Conservation (phyloP, 345 rosid species). For the Hibiscus trionum region DNA sequence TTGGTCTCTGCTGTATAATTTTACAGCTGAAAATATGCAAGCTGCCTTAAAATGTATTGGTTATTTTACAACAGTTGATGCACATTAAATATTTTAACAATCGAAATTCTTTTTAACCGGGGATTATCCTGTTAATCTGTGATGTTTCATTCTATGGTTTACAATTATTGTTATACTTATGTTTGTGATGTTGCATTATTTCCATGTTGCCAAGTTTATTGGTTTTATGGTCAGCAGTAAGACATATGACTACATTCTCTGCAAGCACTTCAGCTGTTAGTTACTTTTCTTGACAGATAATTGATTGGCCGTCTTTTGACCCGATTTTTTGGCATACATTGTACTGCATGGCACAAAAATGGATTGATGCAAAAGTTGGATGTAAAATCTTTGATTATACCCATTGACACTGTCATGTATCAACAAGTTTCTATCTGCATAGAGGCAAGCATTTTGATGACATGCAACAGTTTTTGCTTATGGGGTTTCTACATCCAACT, state of each 20-base stretch:
- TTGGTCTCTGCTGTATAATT: conserved; percentile 44
- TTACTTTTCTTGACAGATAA: not conserved
- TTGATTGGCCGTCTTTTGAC: not conserved
- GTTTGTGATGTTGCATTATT: not conserved
- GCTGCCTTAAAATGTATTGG: conserved; percentile 51
- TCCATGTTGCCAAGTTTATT: not conserved
- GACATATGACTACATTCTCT: not conserved
- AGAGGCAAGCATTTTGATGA: not conserved
- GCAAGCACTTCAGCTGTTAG: not conserved
- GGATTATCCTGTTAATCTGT: conserved; percentile 20
- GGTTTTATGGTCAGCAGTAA: not conserved
- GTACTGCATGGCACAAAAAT: not conserved
- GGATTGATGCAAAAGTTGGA: not conserved
- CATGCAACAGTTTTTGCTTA: not conserved
- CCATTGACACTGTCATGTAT: not conserved
- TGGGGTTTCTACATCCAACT: not conserved
- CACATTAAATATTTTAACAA: conserved; percentile 46
- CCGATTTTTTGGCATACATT: not conserved
- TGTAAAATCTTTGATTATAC: not conserved
- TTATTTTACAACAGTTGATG: conserved; percentile 49
- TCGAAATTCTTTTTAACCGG: conserved; percentile 26
- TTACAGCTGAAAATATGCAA: conserved; percentile 37
- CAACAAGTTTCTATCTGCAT: not conserved
- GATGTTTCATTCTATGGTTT: conserved; percentile 3
- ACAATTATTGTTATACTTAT: not conserved